These are phyloP conservation scores for Nicotiana knightiana DNA, from an alignment of 257 asterid species.

Conservation along the genomic window DNA sequence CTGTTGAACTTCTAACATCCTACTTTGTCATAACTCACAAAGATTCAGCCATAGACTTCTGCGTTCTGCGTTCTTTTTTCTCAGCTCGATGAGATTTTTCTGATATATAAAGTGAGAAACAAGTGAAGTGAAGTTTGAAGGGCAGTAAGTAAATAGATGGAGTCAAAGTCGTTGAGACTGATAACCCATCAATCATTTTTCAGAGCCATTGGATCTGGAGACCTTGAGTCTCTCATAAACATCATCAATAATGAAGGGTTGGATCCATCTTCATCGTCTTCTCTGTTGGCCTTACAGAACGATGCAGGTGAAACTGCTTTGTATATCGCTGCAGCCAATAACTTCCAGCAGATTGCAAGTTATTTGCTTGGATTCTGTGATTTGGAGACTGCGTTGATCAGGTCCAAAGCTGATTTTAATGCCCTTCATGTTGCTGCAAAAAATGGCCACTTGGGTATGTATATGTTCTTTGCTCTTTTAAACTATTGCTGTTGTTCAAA, in stretches of 20 bases:
- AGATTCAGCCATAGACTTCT: neutral
- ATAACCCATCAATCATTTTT: slow-evolving; percentile 88
- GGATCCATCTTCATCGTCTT: slow-evolving; percentile 34
- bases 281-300: slow-evolving; percentile 53
- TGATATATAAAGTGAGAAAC: too few relatives aligned
- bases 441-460: slow-evolving; percentile 69
- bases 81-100: neutral
- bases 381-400: slow-evolving; percentile 45
- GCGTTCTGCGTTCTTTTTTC: neutral
- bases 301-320: slow-evolving; percentile 77
- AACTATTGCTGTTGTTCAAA: neutral
- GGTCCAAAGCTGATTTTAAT: slow-evolving; percentile 74
- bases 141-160: slow-evolving; percentile 33
- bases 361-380: slow-evolving; percentile 70
- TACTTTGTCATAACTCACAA: neutral
- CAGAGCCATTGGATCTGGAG: slow-evolving; percentile 67
- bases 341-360: slow-evolving; percentile 37
- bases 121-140: neutral
- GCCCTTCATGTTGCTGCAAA: slow-evolving; percentile 83
- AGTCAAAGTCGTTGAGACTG: slow-evolving; percentile 68
- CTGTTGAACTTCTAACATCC: neutral
- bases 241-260: slow-evolving; percentile 53
- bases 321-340: slow-evolving; percentile 69
- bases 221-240: slow-evolving; percentile 49
- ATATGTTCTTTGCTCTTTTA: too few relatives aligned